phyloP scores from a whole-genome alignment of 2,329 filamentous ascomycete genomes.

The Cadophora sp. region DNA sequence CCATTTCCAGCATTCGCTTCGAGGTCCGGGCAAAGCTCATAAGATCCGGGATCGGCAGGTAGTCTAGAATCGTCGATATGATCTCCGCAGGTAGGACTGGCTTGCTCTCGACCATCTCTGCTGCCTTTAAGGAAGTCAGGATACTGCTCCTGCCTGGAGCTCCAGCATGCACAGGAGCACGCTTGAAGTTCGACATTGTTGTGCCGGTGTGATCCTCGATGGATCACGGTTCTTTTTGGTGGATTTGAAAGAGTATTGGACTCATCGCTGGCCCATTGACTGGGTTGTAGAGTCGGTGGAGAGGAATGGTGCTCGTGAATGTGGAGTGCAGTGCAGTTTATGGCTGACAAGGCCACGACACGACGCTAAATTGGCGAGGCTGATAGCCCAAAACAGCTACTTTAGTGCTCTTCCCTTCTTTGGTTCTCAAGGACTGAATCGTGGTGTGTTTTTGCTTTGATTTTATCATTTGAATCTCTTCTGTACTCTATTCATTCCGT shows the following conservation, averaged over 20 bases:
- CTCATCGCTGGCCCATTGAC: constrained; percentile 7
- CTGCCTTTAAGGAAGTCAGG: constrained; percentile 78
- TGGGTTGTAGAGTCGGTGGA: not conserved
- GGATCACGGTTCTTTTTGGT: not conserved
- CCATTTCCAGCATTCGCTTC: constrained; percentile 92
- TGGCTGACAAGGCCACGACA: not conserved
- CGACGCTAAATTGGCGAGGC: constrained; percentile 8
- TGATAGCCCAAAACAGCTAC: not conserved
- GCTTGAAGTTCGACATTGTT: constrained; percentile 54
- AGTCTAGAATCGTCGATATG: constrained; percentile 85
- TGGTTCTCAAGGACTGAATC: too few relatives aligned
- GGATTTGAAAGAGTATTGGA: not conserved
- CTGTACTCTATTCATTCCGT: too few relatives aligned
- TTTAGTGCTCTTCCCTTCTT: too few relatives aligned
- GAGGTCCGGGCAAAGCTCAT: constrained; percentile 85
- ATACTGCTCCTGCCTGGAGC: constrained; percentile 57
- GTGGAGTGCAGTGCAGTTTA: not conserved
- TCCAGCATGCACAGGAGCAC: constrained; percentile 39
- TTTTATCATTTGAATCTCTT: too few relatives aligned
- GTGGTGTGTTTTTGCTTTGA: too few relatives aligned
- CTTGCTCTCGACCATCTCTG: constrained; percentile 80
- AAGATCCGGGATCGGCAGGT: constrained; percentile 84
- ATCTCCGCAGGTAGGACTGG: constrained; percentile 88
- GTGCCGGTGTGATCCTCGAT: not conserved
- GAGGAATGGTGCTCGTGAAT: not conserved